Conservation (phyloP, 73 alveolate genomes). For the Paramecium bursaria region DNA sequence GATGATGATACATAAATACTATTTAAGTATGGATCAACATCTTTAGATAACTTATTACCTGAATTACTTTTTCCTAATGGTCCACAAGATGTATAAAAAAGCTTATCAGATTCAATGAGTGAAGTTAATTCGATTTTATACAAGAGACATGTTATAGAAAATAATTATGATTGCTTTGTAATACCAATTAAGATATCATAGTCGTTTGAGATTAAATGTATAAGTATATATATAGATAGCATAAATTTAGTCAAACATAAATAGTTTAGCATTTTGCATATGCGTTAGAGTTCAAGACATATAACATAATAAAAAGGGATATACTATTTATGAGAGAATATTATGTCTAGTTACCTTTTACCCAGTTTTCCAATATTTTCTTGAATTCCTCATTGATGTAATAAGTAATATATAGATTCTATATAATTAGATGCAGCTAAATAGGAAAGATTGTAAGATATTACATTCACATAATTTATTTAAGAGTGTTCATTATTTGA, state of each 20-base stretch:
- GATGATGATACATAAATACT: background rate
- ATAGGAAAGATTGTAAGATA: background rate
- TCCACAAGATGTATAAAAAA: conserved; percentile 28
- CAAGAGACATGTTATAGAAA: conserved; percentile 51
- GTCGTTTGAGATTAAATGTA: conserved; percentile 54
- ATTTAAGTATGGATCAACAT: conserved; percentile 8
- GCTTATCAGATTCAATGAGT: conserved; percentile 21
- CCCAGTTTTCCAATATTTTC: background rate
- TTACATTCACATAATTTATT: background rate
- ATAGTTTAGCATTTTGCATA: conserved; percentile 42
- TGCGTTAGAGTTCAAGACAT: conserved; percentile 17
- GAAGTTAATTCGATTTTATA: conserved; percentile 13
- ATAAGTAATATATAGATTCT: background rate
- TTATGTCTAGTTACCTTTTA: background rate
- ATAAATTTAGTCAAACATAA: background rate
- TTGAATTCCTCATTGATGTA: background rate
- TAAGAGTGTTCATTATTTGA: background rate
- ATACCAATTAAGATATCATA: conserved; percentile 15
- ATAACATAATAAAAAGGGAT: background rate
- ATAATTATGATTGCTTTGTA: conserved; percentile 48
- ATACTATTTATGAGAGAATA: background rate
- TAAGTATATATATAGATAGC: conserved; percentile 12
- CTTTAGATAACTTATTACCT: conserved; percentile 1
- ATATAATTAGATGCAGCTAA: background rate
- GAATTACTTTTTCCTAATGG: conserved; percentile 49